Conservation (phyloP, 1,284 basidiomycete genomes). For the Malassezia sympodialis region DNA sequence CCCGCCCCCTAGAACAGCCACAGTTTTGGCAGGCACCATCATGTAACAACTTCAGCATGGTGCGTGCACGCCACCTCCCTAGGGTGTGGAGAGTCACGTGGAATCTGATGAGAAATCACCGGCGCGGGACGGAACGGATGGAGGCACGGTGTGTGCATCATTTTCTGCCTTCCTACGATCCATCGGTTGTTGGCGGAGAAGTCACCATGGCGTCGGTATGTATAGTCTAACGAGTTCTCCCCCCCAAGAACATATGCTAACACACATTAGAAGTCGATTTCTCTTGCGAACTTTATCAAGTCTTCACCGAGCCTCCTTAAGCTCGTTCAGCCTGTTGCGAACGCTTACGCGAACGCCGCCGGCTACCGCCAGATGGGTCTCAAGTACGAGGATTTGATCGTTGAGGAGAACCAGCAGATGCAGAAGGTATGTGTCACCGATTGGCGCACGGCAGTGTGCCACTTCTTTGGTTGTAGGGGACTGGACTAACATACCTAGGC, state of each 20-base stretch:
- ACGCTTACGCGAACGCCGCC: constrained; percentile 68
- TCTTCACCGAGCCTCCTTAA: constrained; percentile 60
- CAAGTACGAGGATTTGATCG: constrained; percentile 85
- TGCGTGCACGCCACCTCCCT: neutral
- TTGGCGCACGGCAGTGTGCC: neutral
- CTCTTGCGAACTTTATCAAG: constrained; percentile 67
- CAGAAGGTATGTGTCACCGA: constrained; percentile 60
- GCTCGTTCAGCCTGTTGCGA: constrained; percentile 67
- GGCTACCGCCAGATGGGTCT: constrained; percentile 85
- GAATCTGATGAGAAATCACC: constrained; percentile 11
- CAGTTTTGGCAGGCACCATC: constrained; percentile 11
- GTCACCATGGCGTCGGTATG: constrained; percentile 17
- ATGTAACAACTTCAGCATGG: neutral
- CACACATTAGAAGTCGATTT: constrained; percentile 53
- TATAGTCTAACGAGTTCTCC: neutral
- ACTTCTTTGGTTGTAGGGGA: neutral
- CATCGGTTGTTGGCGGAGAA: constrained; percentile 2
- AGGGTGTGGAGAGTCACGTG: constrained; percentile 15
- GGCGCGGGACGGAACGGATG: constrained; percentile 19
- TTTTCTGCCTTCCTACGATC: constrained; percentile 11
- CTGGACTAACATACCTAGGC: constrained; percentile 16
- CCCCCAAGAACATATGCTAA: neutral
- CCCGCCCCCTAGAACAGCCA: constrained; percentile 66
- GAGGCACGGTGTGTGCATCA: neutral
- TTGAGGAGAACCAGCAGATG: constrained; percentile 74